Percentiles rank a stretch among this genome's conserved stretches.
These are phyloP conservation scores for Aureobasidium sp. DNA, from an alignment of 2,329 filamentous ascomycete genomes.

Conservation along the genomic window DNA sequence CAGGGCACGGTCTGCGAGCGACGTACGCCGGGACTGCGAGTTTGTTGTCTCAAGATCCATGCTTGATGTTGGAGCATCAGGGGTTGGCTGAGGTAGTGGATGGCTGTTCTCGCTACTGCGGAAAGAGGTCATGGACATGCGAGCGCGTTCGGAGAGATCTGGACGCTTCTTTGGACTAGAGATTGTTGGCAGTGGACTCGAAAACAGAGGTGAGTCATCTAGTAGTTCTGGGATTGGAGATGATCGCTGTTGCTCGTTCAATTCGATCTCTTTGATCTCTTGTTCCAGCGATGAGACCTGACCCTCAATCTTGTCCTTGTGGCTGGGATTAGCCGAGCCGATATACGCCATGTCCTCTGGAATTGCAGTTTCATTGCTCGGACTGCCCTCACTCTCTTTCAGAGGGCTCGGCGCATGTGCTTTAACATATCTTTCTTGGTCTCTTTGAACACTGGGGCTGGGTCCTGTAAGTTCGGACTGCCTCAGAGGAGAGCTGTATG, in stretches of 20 bases:
- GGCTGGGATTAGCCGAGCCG: background rate
- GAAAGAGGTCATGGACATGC: constrained; percentile 47
- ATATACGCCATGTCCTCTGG: background rate
- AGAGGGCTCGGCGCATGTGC: background rate
- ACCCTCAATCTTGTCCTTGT: background rate
- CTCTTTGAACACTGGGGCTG: background rate
- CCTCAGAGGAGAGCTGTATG: background rate
- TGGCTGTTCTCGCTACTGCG: constrained; percentile 24
- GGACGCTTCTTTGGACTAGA: constrained; percentile 31
- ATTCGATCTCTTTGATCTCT: background rate
- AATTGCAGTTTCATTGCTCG: background rate
- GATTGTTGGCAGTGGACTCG: constrained; percentile 25
- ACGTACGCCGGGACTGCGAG: constrained; percentile 29
- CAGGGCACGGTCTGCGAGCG: constrained; percentile 81
- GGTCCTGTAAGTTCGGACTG: background rate
- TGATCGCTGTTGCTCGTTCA: background rate
- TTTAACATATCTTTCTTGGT: background rate
- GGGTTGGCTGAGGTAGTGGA: constrained; percentile 32
- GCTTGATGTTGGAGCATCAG: constrained; percentile 27
- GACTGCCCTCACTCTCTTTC: background rate
- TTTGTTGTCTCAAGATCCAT: background rate
- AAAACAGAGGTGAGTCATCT: background rate
- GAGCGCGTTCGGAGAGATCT: constrained; percentile 52
- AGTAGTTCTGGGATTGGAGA: background rate
- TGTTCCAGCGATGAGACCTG: background rate